Base-by-base conservation (phyloP, 345 rosid species). In the Brassica juncea region DNA sequence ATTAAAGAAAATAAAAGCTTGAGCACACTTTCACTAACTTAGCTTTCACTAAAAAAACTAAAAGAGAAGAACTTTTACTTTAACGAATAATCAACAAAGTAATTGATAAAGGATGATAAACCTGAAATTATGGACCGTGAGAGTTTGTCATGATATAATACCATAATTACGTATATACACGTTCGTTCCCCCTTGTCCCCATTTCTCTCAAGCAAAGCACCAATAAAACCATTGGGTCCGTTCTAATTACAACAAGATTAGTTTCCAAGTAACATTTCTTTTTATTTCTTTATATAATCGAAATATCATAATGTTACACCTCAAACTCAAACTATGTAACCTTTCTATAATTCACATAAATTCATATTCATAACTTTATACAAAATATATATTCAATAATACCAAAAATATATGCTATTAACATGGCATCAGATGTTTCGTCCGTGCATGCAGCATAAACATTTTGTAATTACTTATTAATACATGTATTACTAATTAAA, bases 71-170 rank as follows among this genome's bases (percentile, higher is more conserved):
- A 75, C 64, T 73, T 73, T 52, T 49, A 8, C 79, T 80, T 74
- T 74, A 80, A 68, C 28, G 31, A 74, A 62, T 30, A 68, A 79
- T 72, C 77, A 78, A 68, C 28, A 61, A 74, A 32, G 23, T 54
- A 16, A 5, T 2, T 25, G 1, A 3, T 69, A 74, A 80, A 78
- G 66, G 57, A 49, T 49, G 57, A 69, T 35, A 74, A 49, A 80
- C 83, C 83, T 80, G 83, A 74, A 74, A 80, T 80, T 61, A 80
- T 80, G 83, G 83, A 74, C 66, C 79, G 79, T 80, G 82, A 80
- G 82, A 74, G 71, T 74, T 68, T 62, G 75, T 80, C 79, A 80
- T 74, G 67, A 80, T 74, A 74, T 23, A 54, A 74, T 69, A 80
- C 82, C 79, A 80, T 80, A 80, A 80, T 80, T 69, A 80, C 75